These are phyloP conservation scores for Fusarium devonianum DNA, from an alignment of 2,329 filamentous ascomycete species.

Conservation along the genomic window DNA sequence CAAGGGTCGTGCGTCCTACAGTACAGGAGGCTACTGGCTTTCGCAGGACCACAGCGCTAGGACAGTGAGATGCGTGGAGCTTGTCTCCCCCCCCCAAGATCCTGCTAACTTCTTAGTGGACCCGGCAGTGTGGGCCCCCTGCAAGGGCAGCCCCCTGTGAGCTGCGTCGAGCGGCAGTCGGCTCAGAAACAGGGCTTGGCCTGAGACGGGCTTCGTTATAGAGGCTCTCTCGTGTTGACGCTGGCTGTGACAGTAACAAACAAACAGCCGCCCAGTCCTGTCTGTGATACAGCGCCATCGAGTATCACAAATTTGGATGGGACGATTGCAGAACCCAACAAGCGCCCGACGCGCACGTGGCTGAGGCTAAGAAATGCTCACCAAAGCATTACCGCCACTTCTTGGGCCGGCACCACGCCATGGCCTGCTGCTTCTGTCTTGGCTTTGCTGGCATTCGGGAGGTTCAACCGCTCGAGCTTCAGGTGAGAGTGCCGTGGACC, in stretches of 20 bases:
- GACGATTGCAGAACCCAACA: constrained; percentile 1
- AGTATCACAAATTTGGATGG: background rate
- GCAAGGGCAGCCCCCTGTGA: constrained; percentile 13
- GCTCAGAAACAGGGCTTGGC: constrained; percentile 7
- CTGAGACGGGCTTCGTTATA: too few species aligned
- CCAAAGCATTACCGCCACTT: too few species aligned
- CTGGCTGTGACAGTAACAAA: background rate
- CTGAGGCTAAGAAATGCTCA: too few species aligned
- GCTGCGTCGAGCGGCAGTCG: constrained; percentile 16
- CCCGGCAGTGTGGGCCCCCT: constrained; percentile 4
- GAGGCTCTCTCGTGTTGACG: constrained; percentile 2
- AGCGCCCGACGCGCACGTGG: too few species aligned
- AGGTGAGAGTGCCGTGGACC: constrained; percentile 37
- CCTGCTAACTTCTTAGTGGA: too few species aligned
- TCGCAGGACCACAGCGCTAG: background rate
- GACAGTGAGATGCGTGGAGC: background rate
- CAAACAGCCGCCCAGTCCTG: constrained; percentile 26
- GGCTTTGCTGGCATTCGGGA: constrained; percentile 11
- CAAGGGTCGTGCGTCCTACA: constrained; percentile 18
- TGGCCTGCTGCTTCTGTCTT: too few species aligned
- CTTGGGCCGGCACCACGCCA: too few species aligned
- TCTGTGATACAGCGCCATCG: constrained; percentile 29
- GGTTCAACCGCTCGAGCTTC: constrained; percentile 24
- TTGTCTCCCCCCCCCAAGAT: too few species aligned
- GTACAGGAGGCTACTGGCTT: constrained; percentile 8